phyloP scores from a whole-genome alignment of 2,329 filamentous ascomycete species.

The Leptographium lundbergii region DNA sequence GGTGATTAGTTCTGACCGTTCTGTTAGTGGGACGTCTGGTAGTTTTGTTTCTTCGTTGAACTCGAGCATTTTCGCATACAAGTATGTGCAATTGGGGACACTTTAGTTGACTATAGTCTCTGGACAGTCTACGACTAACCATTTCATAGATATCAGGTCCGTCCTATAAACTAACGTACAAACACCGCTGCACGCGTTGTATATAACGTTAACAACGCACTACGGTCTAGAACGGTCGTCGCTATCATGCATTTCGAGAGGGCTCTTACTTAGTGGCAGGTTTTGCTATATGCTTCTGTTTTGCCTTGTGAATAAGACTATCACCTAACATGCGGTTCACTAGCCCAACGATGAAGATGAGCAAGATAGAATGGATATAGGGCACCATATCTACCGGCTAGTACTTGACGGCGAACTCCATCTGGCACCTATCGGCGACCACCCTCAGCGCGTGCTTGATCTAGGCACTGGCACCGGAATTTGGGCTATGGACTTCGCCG shows the following conservation, averaged over 20 bases:
- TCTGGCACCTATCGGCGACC: constrained; percentile 28
- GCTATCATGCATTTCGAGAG: constrained; percentile 3
- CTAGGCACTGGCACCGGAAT: constrained; percentile 41
- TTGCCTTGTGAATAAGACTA: too few species aligned
- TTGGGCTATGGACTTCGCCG: constrained; percentile 54
- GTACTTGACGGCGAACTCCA: constrained; percentile 28
- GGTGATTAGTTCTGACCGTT: not conserved
- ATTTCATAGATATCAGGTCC: not conserved
- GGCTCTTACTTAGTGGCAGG: not conserved
- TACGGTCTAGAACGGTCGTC: not conserved
- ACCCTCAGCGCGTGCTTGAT: constrained; percentile 28
- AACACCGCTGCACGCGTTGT: not conserved
- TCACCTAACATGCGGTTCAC: not conserved
- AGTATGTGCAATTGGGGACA: not conserved
- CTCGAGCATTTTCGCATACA: not conserved
- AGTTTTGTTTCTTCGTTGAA: constrained; percentile 1
- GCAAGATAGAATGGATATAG: constrained; percentile 16
- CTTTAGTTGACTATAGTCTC: not conserved
- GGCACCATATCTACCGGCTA: constrained; percentile 35
- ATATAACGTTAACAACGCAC: not conserved
- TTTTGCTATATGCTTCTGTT: not conserved
- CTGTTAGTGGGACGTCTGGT: not conserved
- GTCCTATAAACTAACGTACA: not conserved
- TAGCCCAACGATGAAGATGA: constrained; percentile 5
- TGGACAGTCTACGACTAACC: not conserved